phyloP scores from a whole-genome alignment of 73 alveolate genomes.

The Tetrahymena borealis region DNA sequence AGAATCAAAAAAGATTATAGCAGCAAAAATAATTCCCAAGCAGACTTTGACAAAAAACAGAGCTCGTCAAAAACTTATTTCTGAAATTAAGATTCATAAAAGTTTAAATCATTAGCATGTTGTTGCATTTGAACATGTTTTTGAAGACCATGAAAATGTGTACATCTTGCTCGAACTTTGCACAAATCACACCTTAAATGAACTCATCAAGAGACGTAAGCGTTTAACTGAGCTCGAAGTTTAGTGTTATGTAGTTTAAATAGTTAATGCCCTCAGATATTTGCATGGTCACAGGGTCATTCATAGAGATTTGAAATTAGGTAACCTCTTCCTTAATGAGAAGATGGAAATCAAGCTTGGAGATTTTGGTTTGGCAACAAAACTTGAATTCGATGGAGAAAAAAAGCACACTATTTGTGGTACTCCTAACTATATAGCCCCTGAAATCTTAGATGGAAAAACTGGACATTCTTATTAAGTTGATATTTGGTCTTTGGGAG shows the following conservation, averaged over 20 bases:
- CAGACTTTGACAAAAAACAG: conserved; percentile 39
- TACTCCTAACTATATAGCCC: conserved; percentile 89
- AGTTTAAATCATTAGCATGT: conserved; percentile 82
- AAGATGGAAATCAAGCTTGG: conserved; percentile 73
- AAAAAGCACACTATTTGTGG: conserved; percentile 92
- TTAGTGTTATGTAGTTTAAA: conserved; percentile 79
- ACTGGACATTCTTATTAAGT: conserved; percentile 67
- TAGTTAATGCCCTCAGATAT: conserved; percentile 71
- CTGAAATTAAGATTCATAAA: conserved; percentile 94
- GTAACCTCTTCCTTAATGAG: conserved; percentile 77
- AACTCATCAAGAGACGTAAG: conserved; percentile 85
- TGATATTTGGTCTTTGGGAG: conserved; percentile 84
- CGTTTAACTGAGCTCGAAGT: conserved; percentile 89
- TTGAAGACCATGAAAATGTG: conserved; percentile 90
- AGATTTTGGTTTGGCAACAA: conserved; percentile 94
- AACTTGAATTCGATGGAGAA: conserved; percentile 85
- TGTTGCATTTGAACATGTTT: conserved; percentile 94
- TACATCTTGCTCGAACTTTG: conserved; percentile 89
- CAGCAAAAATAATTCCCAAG: conserved; percentile 43
- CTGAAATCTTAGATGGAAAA: conserved; percentile 74
- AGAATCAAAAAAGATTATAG: conserved; percentile 48
- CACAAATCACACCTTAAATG: conserved; percentile 77
- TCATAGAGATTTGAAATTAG: conserved; percentile 87
- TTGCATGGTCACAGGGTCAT: conserved; percentile 60
- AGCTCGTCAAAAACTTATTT: conserved; percentile 65